These are phyloP conservation scores for Lodderomyces jiufengensis DNA, from an alignment of 1,139 yeast genomes.

Conservation along the genomic window DNA sequence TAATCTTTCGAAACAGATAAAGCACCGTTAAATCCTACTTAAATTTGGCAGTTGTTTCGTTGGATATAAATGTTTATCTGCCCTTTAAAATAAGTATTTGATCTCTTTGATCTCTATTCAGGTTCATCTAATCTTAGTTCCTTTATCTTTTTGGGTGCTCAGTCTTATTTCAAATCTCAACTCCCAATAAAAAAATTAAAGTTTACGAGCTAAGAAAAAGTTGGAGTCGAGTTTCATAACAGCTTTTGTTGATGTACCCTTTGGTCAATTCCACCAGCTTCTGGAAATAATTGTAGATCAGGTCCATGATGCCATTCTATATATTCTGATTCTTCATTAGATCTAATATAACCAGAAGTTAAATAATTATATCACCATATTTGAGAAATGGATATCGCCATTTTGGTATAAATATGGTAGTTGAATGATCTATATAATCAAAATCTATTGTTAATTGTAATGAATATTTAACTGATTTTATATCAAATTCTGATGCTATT, in stretches of 20 bases:
- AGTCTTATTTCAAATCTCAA: too few relatives aligned
- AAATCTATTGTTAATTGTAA: slow-evolving; percentile 37
- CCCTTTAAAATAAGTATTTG: too few relatives aligned
- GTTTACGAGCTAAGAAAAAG: too few relatives aligned
- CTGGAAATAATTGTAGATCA: slow-evolving; percentile 6
- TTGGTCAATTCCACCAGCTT: background rate
- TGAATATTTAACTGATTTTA: slow-evolving; percentile 42
- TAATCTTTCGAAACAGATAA: too few relatives aligned
- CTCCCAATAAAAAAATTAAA: too few relatives aligned
- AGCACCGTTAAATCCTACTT: too few relatives aligned
- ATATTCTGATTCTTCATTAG: slow-evolving; percentile 49
- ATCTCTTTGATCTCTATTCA: too few relatives aligned
- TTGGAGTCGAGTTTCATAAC: too few relatives aligned
- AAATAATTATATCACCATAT: slow-evolving; percentile 41
- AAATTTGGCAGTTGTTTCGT: too few relatives aligned
- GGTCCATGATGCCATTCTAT: slow-evolving; percentile 67
- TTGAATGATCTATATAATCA: slow-evolving; percentile 28
- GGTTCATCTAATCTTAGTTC: too few relatives aligned
- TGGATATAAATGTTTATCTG: too few relatives aligned
- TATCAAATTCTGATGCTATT: slow-evolving; percentile 51
- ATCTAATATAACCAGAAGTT: slow-evolving; percentile 55
- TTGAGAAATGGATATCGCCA: slow-evolving; percentile 58
- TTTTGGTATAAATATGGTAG: slow-evolving; percentile 64
- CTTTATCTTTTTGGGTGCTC: too few relatives aligned
- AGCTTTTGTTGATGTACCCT: slow-evolving; percentile 21